These are phyloP conservation scores for Phyllosticta citriasiana DNA, from an alignment of 2,329 filamentous ascomycete species.

Conservation along the genomic window DNA sequence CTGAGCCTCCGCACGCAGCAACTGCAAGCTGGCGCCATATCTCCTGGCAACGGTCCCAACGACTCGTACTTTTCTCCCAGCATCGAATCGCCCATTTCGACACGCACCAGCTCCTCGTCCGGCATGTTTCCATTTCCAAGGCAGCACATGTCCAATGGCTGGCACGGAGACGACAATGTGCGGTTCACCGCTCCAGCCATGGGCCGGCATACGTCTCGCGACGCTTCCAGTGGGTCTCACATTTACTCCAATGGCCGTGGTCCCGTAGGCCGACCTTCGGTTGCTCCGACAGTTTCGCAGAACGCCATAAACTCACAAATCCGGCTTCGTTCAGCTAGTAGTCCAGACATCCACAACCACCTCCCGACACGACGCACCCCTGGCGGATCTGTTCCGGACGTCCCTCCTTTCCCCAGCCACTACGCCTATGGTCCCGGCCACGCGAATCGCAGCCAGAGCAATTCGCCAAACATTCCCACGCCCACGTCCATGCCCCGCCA, in stretches of 20 bases:
- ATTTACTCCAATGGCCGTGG: conserved; percentile 56
- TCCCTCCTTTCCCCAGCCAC: conserved; percentile 44
- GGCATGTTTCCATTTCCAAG: conserved; percentile 75
- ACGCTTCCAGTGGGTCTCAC: conserved; percentile 56
- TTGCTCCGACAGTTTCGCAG: conserved; percentile 54
- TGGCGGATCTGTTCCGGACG: conserved; percentile 31
- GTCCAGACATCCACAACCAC: conserved; percentile 78
- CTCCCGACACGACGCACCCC: conserved; percentile 45
- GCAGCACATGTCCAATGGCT: conserved; percentile 56
- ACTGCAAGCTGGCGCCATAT: conserved; percentile 37
- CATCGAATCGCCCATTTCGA: conserved; percentile 67
- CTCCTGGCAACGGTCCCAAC: conserved; percentile 54
- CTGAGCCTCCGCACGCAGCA: conserved; percentile 62
- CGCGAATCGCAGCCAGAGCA: conserved; percentile 70
- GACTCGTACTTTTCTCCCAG: conserved; percentile 93
- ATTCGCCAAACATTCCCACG: conserved; percentile 54
- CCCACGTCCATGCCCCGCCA: conserved; percentile 56
- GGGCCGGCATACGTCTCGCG: conserved; percentile 69
- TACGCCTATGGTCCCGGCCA: conserved; percentile 48
- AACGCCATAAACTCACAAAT: conserved; percentile 46
- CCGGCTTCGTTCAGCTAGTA: conserved; percentile 83
- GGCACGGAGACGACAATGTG: conserved; percentile 60
- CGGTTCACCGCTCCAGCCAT: conserved; percentile 84
- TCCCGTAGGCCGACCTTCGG: conserved; percentile 61
- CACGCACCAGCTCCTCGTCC: conserved; percentile 62